Percentiles rank a stretch among this genome's conserved stretches.
These are phyloP conservation scores for Luffa aegyptiaca DNA, from an alignment of 306 rosid genomes.

Conservation along the genomic window DNA sequence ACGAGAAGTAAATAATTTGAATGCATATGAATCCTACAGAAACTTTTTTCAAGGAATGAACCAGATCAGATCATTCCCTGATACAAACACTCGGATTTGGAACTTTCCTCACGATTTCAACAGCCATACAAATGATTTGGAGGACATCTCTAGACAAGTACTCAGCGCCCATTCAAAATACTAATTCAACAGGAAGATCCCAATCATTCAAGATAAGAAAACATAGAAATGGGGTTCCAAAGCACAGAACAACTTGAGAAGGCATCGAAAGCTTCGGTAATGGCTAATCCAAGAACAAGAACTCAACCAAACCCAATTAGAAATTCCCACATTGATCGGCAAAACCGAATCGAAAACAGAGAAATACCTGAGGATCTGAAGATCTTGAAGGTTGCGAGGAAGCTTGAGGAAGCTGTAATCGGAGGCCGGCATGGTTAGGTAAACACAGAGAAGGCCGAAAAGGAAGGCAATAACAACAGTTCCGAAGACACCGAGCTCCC, in stretches of 20 bases:
- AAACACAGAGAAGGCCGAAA: conserved; percentile 49
- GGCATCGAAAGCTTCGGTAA: conserved; percentile 47
- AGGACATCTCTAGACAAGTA: background rate
- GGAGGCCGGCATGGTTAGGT: conserved; percentile 81
- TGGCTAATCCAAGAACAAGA: conserved; percentile 47
- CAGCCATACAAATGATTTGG: background rate
- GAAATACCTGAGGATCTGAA: conserved; percentile 62
- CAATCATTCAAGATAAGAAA: conserved; percentile 37
- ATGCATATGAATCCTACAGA: background rate
- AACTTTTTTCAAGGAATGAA: background rate
- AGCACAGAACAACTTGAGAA: conserved; percentile 32
- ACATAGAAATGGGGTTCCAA: no score
- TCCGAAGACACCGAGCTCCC: conserved; percentile 63
- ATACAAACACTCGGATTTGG: background rate
- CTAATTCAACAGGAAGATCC: conserved; percentile 37
- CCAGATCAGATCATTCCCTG: background rate
- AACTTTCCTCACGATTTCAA: background rate
- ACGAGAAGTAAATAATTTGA: background rate
- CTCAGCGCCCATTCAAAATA: background rate
- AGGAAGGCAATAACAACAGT: conserved; percentile 46
- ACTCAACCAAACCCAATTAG: conserved; percentile 39
- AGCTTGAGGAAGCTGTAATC: conserved; percentile 97
- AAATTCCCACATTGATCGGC: background rate
- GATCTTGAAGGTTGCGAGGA: conserved; percentile 78
- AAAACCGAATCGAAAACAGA: background rate